Conservation (phyloP, 2,329 filamentous ascomycete species). For the Diaporthe batatas region DNA sequence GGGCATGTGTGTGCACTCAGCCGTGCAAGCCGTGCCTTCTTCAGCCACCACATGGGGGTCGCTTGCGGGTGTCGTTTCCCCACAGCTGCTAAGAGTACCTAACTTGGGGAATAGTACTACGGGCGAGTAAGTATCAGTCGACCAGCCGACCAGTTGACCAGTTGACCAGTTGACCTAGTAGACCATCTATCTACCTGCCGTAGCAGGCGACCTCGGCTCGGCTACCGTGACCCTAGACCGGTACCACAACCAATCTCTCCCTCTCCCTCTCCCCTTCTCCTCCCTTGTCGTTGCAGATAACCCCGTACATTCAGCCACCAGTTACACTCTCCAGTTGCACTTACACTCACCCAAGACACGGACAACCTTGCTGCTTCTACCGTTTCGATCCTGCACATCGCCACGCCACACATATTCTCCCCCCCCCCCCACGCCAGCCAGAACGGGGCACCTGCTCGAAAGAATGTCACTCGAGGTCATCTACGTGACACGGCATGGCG, state of each 20-base stretch:
- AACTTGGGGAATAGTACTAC: too few relatives aligned
- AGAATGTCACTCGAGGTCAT: conserved; percentile 78
- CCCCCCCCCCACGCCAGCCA: too few relatives aligned
- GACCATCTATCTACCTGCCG: too few relatives aligned
- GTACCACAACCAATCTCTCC: not conserved
- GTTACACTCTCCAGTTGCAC: not conserved
- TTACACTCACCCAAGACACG: not conserved
- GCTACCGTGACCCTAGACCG: not conserved
- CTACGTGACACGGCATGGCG: conserved; percentile 81
- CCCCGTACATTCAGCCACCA: not conserved
- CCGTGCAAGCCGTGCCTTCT: not conserved
- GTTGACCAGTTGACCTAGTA: not conserved
- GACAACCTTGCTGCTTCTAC: conserved; percentile 1
- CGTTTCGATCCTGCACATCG: conserved; percentile 11
- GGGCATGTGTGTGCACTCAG: not conserved
- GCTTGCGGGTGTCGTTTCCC: not conserved
- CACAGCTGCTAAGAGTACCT: not conserved
- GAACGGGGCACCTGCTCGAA: not conserved
- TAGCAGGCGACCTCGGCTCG: not conserved
- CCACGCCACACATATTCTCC: not conserved
- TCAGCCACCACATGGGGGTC: conserved; percentile 9
- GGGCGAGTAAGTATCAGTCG: too few relatives aligned
- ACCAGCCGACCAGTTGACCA: too few relatives aligned
- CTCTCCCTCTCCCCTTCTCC: not conserved
- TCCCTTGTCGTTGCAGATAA: not conserved